Evolutionary conservation across 139 green algal genomes (phyloP).

Genomic region (Deuterostichococcus epilithicus): DNA sequence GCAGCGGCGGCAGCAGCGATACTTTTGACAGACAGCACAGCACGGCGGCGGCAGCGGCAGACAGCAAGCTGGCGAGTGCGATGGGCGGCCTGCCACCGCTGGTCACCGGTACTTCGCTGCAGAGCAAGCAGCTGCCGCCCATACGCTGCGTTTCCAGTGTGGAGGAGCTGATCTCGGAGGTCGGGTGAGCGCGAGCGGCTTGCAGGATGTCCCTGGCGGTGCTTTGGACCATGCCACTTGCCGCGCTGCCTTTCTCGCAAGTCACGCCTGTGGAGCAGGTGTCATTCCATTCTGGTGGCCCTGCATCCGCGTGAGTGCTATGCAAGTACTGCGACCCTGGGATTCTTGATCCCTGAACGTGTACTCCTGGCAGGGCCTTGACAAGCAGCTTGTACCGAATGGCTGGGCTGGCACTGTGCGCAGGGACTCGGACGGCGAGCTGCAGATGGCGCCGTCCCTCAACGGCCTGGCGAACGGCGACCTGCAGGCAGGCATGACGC

Average conservation of each 20-base stretch:
- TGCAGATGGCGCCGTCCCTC: not conserved
- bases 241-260: no score
- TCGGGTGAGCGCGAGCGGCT: not conserved
- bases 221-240: no score
- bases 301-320: no score
- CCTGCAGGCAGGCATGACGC: not conserved
- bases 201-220: not conserved
- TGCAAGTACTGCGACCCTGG: no score
- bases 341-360: no score
- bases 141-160: not conserved
- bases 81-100: not conserved
- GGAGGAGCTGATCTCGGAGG: not conserved
- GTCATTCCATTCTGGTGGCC: no score
- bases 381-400: no score
- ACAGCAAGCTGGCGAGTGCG: not conserved
- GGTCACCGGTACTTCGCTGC: not conserved
- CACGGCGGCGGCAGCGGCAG: not conserved
- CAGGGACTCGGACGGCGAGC: not conserved
- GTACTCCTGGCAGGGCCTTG: no score
- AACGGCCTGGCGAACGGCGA: not conserved
- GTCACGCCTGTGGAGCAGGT: no score
- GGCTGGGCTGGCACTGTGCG: no score
- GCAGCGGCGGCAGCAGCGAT: not conserved
- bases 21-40: no score
- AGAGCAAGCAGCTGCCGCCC: not conserved